Evolutionary conservation across 2,329 filamentous ascomycete genomes (phyloP).

Genomic region (Colletotrichum sp.): DNA sequence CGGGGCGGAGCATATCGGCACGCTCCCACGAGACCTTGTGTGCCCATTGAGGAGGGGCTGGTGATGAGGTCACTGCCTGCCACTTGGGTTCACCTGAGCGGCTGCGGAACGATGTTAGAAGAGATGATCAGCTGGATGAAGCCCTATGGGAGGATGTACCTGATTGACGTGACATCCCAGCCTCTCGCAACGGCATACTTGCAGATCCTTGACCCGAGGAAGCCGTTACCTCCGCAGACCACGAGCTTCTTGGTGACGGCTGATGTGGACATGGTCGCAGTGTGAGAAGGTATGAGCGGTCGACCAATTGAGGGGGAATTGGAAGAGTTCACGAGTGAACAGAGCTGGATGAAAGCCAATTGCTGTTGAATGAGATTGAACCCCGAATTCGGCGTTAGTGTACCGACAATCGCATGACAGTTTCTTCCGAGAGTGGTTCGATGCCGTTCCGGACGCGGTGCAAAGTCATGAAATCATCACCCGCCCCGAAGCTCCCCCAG

Average conservation of each 20-base stretch:
- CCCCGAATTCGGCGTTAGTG: conserved; percentile 5
- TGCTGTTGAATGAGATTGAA: neutral
- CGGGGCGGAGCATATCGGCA: conserved; percentile 84
- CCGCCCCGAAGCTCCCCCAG: conserved; percentile 11
- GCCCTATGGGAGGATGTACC: conserved; percentile 54
- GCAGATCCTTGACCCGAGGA: conserved; percentile 88
- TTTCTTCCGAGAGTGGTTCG: conserved; percentile 14
- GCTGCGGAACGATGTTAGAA: conserved; percentile 50
- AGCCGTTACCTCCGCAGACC: conserved; percentile 93
- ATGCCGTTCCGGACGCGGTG: conserved; percentile 13
- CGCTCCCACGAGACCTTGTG: conserved; percentile 84
- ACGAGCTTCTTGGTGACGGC: conserved; percentile 78
- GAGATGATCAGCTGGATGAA: neutral
- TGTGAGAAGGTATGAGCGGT: neutral
- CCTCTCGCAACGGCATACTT: conserved; percentile 84
- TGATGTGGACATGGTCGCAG: conserved; percentile 51
- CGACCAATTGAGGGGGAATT: neutral
- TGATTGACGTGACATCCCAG: conserved; percentile 93
- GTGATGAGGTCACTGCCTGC: conserved; percentile 76
- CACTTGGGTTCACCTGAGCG: conserved; percentile 91
- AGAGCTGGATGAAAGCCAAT: conserved; percentile 1
- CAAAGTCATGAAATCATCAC: conserved; percentile 22
- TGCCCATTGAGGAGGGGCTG: conserved; percentile 79
- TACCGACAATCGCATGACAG: neutral
- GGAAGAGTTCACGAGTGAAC: neutral